Evolutionary conservation across 352 stramenopile genomes (phyloP), one percentile per base, ranked within the genome.

Genomic region (Pythium pectinolyticum): DNA sequence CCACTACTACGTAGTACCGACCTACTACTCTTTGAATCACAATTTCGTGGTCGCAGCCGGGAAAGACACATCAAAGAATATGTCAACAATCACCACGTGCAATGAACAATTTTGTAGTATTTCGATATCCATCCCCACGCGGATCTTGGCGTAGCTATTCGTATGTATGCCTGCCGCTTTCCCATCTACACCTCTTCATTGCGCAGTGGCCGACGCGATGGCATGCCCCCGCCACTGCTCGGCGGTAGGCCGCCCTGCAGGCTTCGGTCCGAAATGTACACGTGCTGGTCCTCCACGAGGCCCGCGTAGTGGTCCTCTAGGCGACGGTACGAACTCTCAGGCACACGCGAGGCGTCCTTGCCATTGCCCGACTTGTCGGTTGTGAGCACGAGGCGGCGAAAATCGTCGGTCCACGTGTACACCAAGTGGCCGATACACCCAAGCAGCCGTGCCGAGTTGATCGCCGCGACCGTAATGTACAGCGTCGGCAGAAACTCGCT

Each of bases 291-390:
- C 50, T 92, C 83, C 39, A 75, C 75, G 31, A 92, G 72, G 19
- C 69, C 71, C 4, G 79, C 80, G 66, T 92, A 92, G 70, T 92
- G 83, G 41, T 89, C 80, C 40, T 92, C 80, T 6, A 92, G 65
- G 54, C 83, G 78, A 15, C 80, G 66, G 58, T 87, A 86, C 39
- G 77, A 82, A 50, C 77, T 84, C 22, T 86, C 72, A 11, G 77
- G 71, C 49, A 78, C 77, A 25, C 71, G 67, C 0, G 57, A 43
- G 1, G 45, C 40, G 24, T 69, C 74, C 10, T 74, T 80, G 37
- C 77, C 77, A 39, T 88, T 88, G 27, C 83, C 81, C 2, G 71
- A 83, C 41, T 77, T 68, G 0, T 54, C 56, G 1, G 57, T 58
- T 40, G 55, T 39, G 0, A 62, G 35, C 25, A 68, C 3, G 10